Evolutionary conservation across 169 alveolate genomes (phyloP), one percentile per base, ranked within the genome.

Genomic region (Pseudocohnilembus persalinus): DNA sequence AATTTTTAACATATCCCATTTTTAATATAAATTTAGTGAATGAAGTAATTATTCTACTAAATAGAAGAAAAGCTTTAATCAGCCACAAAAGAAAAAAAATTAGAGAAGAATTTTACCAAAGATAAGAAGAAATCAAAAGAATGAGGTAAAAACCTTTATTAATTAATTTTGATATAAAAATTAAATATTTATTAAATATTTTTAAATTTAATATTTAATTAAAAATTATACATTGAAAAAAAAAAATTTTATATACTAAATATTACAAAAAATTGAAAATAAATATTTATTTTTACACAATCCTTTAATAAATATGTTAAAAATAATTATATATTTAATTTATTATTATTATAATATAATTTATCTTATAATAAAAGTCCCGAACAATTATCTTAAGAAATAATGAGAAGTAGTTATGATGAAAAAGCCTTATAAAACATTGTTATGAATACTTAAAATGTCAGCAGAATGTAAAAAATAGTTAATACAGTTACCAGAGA

Each of bases 391-490:
- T 72, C 35, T 29, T 29, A 49, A 64, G 74, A 79, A 35, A 34
- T 79, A 79, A 16, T 79, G 31, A 64, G 74, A 81, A 31, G 81
- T 49, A 80, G 85, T 49, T n/a, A 34, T 29, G 90, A 86, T 64
- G 85, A 86, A 74, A 74, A 83, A 63, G 20, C 72, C 25, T 30
- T 86, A 6, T 74, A 86, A 65, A 75, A 65, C 31, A 29, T 86
- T 4, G 31, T 86, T 74, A 34, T 79, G n/a, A 34, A 74, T 79
- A 79, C 84, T 6, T 80, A 86, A 26, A 74, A 72, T 29, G 73
- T 81, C 35, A 74, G 78, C 28, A 86, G 81, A 76, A 86, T 86
- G 90, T 80, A 86, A 86, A 86, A 82, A 33, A 74, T 86, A n/a
- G 49, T 86, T 15, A 34, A 76, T 49, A 74, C 49, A 73, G 85